These are phyloP conservation scores for Aspergillus taichungensis DNA, from an alignment of 495 filamentous ascomycete genomes.

Conservation along the genomic window DNA sequence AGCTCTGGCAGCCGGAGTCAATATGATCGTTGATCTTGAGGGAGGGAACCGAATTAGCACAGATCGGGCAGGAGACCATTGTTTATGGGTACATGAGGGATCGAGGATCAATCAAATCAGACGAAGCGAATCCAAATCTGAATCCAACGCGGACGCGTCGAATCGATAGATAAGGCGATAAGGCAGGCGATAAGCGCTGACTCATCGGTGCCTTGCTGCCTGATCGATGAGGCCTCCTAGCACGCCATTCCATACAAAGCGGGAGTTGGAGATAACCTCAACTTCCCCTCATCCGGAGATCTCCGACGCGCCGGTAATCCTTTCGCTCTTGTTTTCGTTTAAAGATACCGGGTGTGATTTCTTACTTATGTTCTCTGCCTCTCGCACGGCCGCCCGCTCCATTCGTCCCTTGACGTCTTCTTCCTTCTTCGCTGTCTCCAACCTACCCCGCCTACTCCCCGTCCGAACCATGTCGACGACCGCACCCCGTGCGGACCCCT, in stretches of 20 bases:
- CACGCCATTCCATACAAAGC: too few species aligned
- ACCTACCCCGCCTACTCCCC: slow-evolving; percentile 16
- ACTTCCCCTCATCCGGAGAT: too few species aligned
- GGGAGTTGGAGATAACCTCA: too few species aligned
- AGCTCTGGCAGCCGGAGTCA: slow-evolving; percentile 68
- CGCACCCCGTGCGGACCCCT: slow-evolving; percentile 39
- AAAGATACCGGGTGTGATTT: too few species aligned
- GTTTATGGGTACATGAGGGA: slow-evolving; percentile 1
- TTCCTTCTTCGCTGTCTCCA: neutral
- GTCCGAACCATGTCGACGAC: slow-evolving; percentile 36
- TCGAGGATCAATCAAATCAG: neutral
- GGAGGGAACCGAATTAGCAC: slow-evolving; percentile 64
- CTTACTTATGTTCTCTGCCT: slow-evolving; percentile 7
- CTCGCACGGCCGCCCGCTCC: slow-evolving; percentile 1
- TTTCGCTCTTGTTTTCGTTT: neutral
- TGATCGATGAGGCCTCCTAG: too few species aligned
- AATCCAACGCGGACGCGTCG: too few species aligned
- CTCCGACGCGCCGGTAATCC: neutral
- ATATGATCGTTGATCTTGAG: slow-evolving; percentile 83
- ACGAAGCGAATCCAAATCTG: slow-evolving; percentile 14
- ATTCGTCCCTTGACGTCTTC: slow-evolving; percentile 3
- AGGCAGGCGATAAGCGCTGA: too few species aligned
- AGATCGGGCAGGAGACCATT: slow-evolving; percentile 86
- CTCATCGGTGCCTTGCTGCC: too few species aligned
- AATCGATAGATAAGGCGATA: too few species aligned